Conservation (phyloP, 192 early-diverging fungal genomes). For the Funneliformis geosporum region DNA sequence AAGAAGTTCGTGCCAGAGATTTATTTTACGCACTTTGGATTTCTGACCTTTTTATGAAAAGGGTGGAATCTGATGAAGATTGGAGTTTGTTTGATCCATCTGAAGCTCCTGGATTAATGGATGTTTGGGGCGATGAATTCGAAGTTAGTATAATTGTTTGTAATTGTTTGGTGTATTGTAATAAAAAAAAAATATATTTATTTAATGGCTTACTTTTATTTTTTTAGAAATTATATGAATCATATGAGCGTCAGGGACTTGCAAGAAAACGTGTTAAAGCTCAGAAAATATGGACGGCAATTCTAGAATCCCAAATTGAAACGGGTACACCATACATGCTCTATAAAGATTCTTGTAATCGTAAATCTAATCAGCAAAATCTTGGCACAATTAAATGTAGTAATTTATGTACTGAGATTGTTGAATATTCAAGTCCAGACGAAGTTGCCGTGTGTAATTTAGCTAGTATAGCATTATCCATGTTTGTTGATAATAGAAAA, state of each 20-base stretch:
- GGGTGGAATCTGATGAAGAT: slow-evolving; percentile 90
- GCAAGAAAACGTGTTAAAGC: slow-evolving; percentile 93
- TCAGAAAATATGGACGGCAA: slow-evolving; percentile 97
- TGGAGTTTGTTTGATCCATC: slow-evolving; percentile 96
- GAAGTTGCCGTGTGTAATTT: slow-evolving; percentile 98
- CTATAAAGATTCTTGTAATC: slow-evolving; percentile 99
- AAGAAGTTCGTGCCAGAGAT: slow-evolving; percentile 95
- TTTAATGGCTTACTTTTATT: neutral
- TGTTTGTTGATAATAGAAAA: slow-evolving; percentile 69
- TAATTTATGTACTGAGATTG: slow-evolving; percentile 98
- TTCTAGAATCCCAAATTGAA: slow-evolving; percentile 94
- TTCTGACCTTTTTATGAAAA: slow-evolving; percentile 96
- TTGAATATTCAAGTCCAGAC: slow-evolving; percentile 93
- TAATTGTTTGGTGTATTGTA: neutral
- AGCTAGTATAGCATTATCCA: slow-evolving; percentile 89
- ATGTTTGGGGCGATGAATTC: slow-evolving; percentile 94
- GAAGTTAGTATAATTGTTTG: slow-evolving; percentile 45
- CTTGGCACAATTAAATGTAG: slow-evolving; percentile 98
- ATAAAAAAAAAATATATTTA: neutral
- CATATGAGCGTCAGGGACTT: slow-evolving; percentile 83
- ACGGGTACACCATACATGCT: slow-evolving; percentile 98
- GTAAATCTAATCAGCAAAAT: slow-evolving; percentile 99
- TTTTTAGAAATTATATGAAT: slow-evolving; percentile 62
- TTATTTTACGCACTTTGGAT: slow-evolving; percentile 98
- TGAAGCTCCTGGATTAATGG: slow-evolving; percentile 88